A percentile compares a stretch with the other conserved stretches of the same genome.
phyloP scores from a whole-genome alignment of 495 filamentous ascomycete genomes.

The Penicillium herquei region DNA sequence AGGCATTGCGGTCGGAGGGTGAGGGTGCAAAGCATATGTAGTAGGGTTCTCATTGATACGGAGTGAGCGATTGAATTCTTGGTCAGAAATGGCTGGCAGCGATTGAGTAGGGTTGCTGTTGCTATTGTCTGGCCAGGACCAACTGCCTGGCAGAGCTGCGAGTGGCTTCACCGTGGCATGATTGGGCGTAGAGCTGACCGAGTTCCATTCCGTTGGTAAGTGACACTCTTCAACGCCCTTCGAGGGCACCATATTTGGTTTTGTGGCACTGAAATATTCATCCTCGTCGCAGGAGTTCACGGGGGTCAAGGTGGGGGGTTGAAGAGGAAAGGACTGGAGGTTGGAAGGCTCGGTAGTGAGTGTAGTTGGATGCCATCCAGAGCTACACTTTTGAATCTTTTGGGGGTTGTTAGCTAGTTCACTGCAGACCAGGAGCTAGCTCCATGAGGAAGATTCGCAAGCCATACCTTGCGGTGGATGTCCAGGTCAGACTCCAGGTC shows the following conservation, averaged over 20 bases:
- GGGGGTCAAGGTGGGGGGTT: constrained; percentile 36
- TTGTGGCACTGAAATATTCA: no score
- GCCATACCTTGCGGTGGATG: background rate
- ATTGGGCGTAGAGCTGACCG: constrained; percentile 11
- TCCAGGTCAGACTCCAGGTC: background rate
- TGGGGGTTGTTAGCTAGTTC: background rate
- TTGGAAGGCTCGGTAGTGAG: constrained; percentile 5
- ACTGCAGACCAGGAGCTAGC: no score
- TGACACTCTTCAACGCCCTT: no score
- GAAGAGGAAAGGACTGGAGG: constrained; percentile 10
- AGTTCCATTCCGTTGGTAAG: background rate
- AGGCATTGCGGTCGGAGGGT: background rate
- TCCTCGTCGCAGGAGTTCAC: constrained; percentile 41
- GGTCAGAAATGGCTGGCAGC: background rate
- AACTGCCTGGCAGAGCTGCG: background rate
- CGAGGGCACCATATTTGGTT: no score
- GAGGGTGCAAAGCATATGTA: background rate
- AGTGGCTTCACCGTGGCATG: background rate
- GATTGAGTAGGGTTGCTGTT: background rate
- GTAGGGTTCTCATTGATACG: background rate
- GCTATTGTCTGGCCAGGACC: background rate
- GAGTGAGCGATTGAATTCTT: background rate
- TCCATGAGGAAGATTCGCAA: background rate
- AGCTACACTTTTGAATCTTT: background rate
- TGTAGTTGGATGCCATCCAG: background rate